Evolutionary conservation across 768 basidiomycete genomes (phyloP).

Genomic region (Leccinum uliginosum): DNA sequence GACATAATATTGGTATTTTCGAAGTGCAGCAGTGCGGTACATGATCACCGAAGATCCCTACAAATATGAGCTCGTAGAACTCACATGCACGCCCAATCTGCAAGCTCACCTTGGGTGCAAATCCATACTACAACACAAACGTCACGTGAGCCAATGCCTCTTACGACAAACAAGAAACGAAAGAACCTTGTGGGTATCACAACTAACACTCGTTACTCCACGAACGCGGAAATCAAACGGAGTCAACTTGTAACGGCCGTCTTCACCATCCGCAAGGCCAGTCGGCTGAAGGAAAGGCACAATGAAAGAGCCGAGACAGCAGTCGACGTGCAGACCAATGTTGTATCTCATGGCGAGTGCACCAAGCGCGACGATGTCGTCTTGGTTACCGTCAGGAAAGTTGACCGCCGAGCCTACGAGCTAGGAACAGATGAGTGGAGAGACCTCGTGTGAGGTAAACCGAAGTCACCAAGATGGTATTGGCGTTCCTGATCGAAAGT

Average conservation of each 20-base stretch:
- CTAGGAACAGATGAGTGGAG: slow-evolving; percentile 31
- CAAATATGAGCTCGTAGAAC: neutral
- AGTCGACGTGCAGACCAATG: slow-evolving; percentile 90
- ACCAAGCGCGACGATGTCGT: slow-evolving; percentile 78
- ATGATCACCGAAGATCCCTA: slow-evolving; percentile 93
- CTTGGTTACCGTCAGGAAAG: slow-evolving; percentile 83
- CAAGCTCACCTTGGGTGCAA: slow-evolving; percentile 75
- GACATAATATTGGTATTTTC: slow-evolving; percentile 83
- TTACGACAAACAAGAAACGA: neutral
- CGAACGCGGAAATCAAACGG: slow-evolving; percentile 89
- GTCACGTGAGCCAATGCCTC: slow-evolving; percentile 1
- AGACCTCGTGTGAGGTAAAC: neutral
- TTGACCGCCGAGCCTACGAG: slow-evolving; percentile 84
- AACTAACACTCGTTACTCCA: slow-evolving; percentile 92
- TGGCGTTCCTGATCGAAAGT: slow-evolving; percentile 55
- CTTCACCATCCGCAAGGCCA: slow-evolving; percentile 58
- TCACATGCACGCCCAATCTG: neutral
- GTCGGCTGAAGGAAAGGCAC: slow-evolving; percentile 86
- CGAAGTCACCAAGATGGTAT: slow-evolving; percentile 74
- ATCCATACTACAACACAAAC: slow-evolving; percentile 64
- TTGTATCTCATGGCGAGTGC: slow-evolving; percentile 68
- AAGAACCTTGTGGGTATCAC: slow-evolving; percentile 88
- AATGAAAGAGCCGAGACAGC: slow-evolving; percentile 91
- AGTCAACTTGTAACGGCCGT: slow-evolving; percentile 49
- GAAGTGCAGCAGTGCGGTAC: slow-evolving; percentile 77